Base-by-base conservation (phyloP, 2,329 filamentous ascomycete genomes). In the Ophiostoma piceae region DNA sequence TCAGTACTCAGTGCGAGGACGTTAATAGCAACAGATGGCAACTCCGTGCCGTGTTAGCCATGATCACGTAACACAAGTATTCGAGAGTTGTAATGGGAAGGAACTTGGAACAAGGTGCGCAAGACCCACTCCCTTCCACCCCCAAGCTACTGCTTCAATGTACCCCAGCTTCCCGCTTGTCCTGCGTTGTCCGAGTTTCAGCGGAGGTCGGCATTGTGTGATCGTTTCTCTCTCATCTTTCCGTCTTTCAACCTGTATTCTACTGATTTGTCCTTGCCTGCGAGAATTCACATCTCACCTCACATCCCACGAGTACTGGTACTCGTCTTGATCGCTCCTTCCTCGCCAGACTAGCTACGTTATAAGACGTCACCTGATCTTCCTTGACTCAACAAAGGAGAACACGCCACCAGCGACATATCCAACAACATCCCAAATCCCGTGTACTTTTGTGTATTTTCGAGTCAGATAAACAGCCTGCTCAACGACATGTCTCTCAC, bases 401-500 rank as follows among this genome's bases (percentile, higher is more conserved):
- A 64, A 64, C 32, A 16, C 60, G 60, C 32, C 47, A 57, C 39
- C 22, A 6, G 16, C 57, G 57, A 62, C 57, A 62, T 16, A 2
- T n/a, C 19, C 29, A 19, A 37, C 60, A 16, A 37, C 60, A 26
- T 26, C 22, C 43, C 43, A 8, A 43, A 19, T 19, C 5, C 9
- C 39, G 39, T 41, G 39, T 14, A 41, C 39, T 41, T 47, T 51
- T 51, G 47, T 22, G 16, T 19, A 19, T 19, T 7, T 9, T 5
- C 47, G 47, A 35, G 35, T 35, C 5, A 16, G 16, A 16, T 22
- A 3, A 51, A 4, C n/a, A 19, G 14, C 22, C 2, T 3, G 22
- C 1, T 11, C 51, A 57, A 26, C 65, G 22, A 16, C 37, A 81
- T 81, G 79, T 73, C 79, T 47, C 74, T 79, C 70, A 85, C 84